A percentile compares a stretch with the other conserved stretches of the same genome.
Conservation (phyloP, 202 grass and related monocot species). For the Elaeis oleifera region DNA sequence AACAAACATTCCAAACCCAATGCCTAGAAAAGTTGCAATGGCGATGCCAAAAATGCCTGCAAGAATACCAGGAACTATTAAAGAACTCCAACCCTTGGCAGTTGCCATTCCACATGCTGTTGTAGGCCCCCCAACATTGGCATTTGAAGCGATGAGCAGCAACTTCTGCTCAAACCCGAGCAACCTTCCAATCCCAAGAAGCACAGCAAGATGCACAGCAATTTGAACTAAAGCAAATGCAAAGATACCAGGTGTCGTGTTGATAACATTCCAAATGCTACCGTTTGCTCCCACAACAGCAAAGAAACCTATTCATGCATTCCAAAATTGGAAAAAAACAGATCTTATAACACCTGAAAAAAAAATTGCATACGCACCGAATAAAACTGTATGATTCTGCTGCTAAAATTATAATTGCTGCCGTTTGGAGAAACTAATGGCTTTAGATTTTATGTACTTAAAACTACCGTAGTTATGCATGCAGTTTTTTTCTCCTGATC, state of each 20-base stretch:
- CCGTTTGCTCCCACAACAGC: constrained; percentile 64
- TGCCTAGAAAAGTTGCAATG: constrained; percentile 67
- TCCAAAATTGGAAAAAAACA: background rate
- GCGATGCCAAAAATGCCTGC: constrained; percentile 76
- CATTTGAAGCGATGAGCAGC: constrained; percentile 75
- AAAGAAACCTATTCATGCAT: constrained; percentile 43
- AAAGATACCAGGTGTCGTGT: constrained; percentile 56
- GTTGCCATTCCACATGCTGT: constrained; percentile 82
- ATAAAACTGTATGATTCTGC: too few species aligned
- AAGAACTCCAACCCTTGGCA: constrained; percentile 71
- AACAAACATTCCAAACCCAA: constrained; percentile 61
- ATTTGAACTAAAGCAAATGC: constrained; percentile 68
- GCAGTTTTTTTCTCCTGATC: too few species aligned
- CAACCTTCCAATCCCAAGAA: constrained; percentile 44
- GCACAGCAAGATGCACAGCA: constrained; percentile 50
- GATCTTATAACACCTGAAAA: background rate
- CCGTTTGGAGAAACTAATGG: too few species aligned
- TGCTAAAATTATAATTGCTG: too few species aligned
- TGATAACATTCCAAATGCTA: constrained; percentile 59
- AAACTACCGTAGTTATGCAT: too few species aligned
- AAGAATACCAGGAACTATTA: constrained; percentile 64
- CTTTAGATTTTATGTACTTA: too few species aligned
- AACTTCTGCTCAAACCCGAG: constrained; percentile 45
- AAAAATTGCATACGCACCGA: background rate
- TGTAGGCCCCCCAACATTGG: constrained; percentile 66